These are phyloP conservation scores for Aaosphaeria pasadenensis DNA, from an alignment of 2,329 filamentous ascomycete genomes.

Conservation along the genomic window DNA sequence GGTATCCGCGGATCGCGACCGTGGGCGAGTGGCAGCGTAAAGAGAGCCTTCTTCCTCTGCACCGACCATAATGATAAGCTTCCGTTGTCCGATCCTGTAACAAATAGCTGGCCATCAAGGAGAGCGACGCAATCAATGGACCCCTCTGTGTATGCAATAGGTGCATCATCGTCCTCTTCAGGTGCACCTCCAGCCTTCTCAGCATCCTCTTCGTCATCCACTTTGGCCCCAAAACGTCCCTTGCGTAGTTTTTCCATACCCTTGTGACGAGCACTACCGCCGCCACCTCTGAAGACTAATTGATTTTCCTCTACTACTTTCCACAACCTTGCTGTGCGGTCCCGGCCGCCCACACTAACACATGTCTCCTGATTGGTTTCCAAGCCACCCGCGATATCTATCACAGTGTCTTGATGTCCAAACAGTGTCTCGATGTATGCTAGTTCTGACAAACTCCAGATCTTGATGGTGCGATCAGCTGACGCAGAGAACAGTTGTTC, in stretches of 20 bases:
- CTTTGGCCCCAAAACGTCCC: constrained; percentile 31
- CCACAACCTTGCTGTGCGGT: constrained; percentile 90
- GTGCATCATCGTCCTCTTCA: constrained; percentile 40
- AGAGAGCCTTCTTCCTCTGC: constrained; percentile 91
- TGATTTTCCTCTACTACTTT: constrained; percentile 95
- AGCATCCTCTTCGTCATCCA: constrained; percentile 39
- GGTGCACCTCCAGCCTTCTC: constrained; percentile 28
- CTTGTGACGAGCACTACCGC: constrained; percentile 50
- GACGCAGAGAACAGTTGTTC: constrained; percentile 92
- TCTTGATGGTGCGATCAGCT: constrained; percentile 89
- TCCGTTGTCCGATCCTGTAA: constrained; percentile 92
- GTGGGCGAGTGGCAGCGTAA: constrained; percentile 76
- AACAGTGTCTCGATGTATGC: constrained; percentile 96
- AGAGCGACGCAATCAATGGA: constrained; percentile 91
- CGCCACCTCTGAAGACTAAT: constrained; percentile 88
- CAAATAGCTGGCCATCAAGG: constrained; percentile 82
- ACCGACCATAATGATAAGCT: constrained; percentile 82
- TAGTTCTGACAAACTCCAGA: constrained; percentile 88
- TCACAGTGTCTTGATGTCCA: constrained; percentile 88
- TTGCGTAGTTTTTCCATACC: constrained; percentile 37
- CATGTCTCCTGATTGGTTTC: constrained; percentile 78
- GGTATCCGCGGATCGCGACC: constrained; percentile 73
- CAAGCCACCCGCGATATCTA: constrained; percentile 64
- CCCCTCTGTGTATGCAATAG: constrained; percentile 61
- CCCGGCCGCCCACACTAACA: constrained; percentile 83